Conservation (phyloP, 176 grass and related monocot genomes). For the Oryza nivara region DNA sequence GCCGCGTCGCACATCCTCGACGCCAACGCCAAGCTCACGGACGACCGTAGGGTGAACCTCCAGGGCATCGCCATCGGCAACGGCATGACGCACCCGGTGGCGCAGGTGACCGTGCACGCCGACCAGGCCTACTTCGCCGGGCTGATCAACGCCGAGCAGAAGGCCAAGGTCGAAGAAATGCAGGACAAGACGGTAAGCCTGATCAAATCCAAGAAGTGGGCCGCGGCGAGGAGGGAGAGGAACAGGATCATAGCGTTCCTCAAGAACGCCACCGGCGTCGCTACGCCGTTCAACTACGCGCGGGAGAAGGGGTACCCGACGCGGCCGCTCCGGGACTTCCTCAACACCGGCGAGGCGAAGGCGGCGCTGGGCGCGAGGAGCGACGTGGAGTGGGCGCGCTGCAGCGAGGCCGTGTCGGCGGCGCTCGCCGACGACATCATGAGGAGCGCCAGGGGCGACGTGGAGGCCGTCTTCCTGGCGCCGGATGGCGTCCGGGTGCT, state of each 20-base stretch:
- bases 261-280: slow-evolving; percentile 41
- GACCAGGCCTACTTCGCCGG: slow-evolving; percentile 69
- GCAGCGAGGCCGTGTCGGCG: slow-evolving; percentile 33
- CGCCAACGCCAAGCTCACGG: slow-evolving; percentile 31
- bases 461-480: slow-evolving; percentile 60
- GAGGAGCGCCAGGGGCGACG: slow-evolving; percentile 64
- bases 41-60: slow-evolving; percentile 39
- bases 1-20: slow-evolving; percentile 49
- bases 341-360: slow-evolving; percentile 58
- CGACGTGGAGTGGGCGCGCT: slow-evolving; percentile 42
- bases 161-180: slow-evolving; percentile 39
- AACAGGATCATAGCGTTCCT: slow-evolving; percentile 36
- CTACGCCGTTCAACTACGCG: slow-evolving; percentile 52
- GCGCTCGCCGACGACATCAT: slow-evolving; percentile 62
- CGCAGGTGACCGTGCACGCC: slow-evolving; percentile 66
- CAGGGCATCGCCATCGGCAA: slow-evolving; percentile 68
- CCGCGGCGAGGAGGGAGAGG: slow-evolving; percentile 44
- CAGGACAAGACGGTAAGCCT: slow-evolving; percentile 45
- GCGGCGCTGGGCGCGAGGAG: slow-evolving; percentile 45
- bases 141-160: slow-evolving; percentile 61
- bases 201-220: slow-evolving; percentile 31
- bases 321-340: slow-evolving; percentile 32
- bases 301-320: slow-evolving; percentile 44
- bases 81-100: slow-evolving; percentile 64
- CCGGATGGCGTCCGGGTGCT: slow-evolving; percentile 37